Conservation (phyloP, 192 early-diverging fungal genomes). For the Dissophora ornata region DNA sequence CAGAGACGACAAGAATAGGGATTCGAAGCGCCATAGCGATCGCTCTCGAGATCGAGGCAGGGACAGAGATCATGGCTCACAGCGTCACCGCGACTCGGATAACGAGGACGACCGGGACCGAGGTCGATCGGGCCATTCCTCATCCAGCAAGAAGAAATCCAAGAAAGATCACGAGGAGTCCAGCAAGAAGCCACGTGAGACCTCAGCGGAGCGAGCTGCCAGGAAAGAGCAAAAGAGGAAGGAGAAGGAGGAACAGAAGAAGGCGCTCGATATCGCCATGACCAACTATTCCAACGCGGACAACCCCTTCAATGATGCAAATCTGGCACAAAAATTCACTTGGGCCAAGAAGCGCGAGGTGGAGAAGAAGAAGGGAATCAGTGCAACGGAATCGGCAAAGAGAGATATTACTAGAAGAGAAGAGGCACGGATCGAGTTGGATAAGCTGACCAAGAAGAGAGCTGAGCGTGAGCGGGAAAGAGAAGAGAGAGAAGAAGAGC, state of each 20-base stretch:
- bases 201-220: conserved; percentile 36
- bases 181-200: conserved; percentile 32
- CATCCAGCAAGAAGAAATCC: conserved; percentile 45
- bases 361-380: conserved; percentile 77
- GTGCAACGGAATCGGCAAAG: conserved; percentile 63
- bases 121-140: conserved; percentile 20
- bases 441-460: conserved; percentile 82
- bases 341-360: conserved; percentile 95
- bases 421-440: conserved; percentile 81
- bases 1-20: conserved; percentile 1
- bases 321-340: conserved; percentile 87
- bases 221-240: conserved; percentile 42
- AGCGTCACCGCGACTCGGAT: conserved; percentile 18
- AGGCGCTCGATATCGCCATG: conserved; percentile 42
- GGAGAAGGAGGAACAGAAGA: conserved; percentile 45
- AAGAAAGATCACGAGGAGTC: conserved; percentile 13
- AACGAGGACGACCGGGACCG: conserved; percentile 20
- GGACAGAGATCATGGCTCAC: conserved; percentile 15
- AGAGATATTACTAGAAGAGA: conserved; percentile 64
- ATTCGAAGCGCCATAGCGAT: neutral
- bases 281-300: conserved; percentile 76
- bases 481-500: conserved; percentile 84
- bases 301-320: conserved; percentile 85
- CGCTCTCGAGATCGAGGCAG: conserved; percentile 8
- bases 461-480: conserved; percentile 85